These are phyloP conservation scores for Aspergillus fischeri DNA, from an alignment of 2,329 filamentous ascomycete species.

Conservation along the genomic window DNA sequence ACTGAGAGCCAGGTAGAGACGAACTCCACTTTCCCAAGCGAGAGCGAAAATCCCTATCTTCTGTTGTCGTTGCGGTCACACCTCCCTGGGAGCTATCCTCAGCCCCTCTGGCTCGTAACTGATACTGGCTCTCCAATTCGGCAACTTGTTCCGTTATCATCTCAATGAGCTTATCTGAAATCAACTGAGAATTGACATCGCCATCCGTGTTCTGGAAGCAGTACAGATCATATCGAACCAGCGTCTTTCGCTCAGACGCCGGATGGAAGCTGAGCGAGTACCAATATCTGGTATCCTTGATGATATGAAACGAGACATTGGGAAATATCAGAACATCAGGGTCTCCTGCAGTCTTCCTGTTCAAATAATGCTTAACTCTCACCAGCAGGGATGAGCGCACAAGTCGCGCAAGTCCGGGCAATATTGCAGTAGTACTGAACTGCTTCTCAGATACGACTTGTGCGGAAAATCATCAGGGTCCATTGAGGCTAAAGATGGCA, in stretches of 20 bases:
- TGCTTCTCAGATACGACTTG: constrained; percentile 7
- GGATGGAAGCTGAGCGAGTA: constrained; percentile 26
- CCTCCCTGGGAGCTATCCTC: constrained; percentile 1
- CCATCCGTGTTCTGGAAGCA: neutral
- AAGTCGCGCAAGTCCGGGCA: neutral
- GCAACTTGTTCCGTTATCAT: neutral
- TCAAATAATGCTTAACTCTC: neutral
- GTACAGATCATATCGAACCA: constrained; percentile 31
- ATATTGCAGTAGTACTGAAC: neutral
- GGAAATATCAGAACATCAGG: constrained; percentile 18
- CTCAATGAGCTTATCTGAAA: neutral
- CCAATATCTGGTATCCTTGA: constrained; percentile 17
- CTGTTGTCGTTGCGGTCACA: neutral
- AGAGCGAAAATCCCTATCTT: neutral
- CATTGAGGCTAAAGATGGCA: no score
- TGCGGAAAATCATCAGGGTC: neutral
- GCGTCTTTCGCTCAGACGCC: constrained; percentile 19
- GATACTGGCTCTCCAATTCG: constrained; percentile 15
- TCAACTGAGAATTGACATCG: neutral
- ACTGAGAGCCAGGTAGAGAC: neutral
- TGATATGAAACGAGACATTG: constrained; percentile 17
- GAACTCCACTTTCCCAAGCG: neutral
- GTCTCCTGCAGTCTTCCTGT: neutral
- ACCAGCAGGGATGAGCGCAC: neutral
- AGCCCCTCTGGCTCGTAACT: neutral